Percentiles rank a stretch among this genome's conserved stretches.
Evolutionary conservation across 2,329 filamentous ascomycete species (phyloP).

Genomic region (Fusarium sp.): DNA sequence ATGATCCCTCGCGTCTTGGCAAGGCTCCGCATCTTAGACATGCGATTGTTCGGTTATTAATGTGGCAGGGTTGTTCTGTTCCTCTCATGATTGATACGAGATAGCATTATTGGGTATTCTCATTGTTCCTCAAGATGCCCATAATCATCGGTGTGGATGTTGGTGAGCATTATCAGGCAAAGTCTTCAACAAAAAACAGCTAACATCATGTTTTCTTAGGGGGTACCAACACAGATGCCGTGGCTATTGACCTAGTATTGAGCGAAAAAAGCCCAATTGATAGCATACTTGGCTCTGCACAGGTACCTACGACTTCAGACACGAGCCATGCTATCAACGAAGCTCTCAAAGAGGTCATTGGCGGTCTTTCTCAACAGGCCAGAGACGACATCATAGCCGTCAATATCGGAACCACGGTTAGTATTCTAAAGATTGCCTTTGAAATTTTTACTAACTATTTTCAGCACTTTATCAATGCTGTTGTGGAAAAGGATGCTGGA

Average conservation of each 20-base stretch:
- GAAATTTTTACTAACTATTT: neutral
- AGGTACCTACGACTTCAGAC: slow-evolving; percentile 9
- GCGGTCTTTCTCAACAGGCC: neutral
- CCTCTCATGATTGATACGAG: neutral
- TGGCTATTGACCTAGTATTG: slow-evolving; percentile 8
- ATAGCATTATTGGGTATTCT: neutral
- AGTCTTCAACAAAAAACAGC: neutral
- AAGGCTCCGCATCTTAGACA: neutral
- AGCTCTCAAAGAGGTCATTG: neutral
- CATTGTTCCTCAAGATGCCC: slow-evolving; percentile 2
- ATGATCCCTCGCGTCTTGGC: neutral
- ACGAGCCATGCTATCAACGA: neutral
- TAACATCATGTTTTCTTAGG: neutral
- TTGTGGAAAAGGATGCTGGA: slow-evolving; percentile 53
- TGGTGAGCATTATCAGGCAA: neutral
- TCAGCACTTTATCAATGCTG: slow-evolving; percentile 56
- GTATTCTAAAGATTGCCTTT: neutral
- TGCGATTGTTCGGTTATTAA: neutral
- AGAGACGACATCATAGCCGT: slow-evolving; percentile 8
- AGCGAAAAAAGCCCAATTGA: neutral
- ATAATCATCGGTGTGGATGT: slow-evolving; percentile 24
- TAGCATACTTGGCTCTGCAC: slow-evolving; percentile 5
- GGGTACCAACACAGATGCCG: slow-evolving; percentile 16
- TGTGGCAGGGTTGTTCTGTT: neutral
- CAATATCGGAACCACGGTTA: slow-evolving; percentile 15